phyloP scores from a whole-genome alignment of 129 eudicot genomes.

The Helianthus tuberosus region DNA sequence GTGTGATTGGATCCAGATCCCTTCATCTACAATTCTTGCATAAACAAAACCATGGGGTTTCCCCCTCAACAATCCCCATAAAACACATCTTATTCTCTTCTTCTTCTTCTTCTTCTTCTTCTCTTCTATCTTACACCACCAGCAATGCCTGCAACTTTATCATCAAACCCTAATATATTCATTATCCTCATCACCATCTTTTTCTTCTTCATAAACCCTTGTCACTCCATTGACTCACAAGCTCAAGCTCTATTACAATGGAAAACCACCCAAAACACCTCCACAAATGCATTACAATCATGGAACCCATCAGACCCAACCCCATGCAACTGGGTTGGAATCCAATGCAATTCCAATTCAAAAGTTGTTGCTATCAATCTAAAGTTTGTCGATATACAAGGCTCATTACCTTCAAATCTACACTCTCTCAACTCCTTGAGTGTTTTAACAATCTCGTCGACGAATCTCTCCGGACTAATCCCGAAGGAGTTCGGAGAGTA shows the following conservation, averaged over 20 bases:
- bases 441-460: slow-evolving; percentile 58
- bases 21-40: slow-evolving; percentile 51
- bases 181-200: slow-evolving; percentile 2
- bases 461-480: slow-evolving; percentile 76
- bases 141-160: slow-evolving; percentile 64
- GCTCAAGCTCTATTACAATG: slow-evolving; percentile 83
- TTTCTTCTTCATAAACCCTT: slow-evolving; percentile 33
- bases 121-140: slow-evolving; percentile 22
- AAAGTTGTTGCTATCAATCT: slow-evolving; percentile 47
- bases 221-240: slow-evolving; percentile 72
- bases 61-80: slow-evolving; percentile 89
- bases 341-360: slow-evolving; percentile 62
- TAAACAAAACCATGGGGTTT: slow-evolving; percentile 93
- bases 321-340: slow-evolving; percentile 87
- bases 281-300: slow-evolving; percentile 52
- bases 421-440: slow-evolving; percentile 54
- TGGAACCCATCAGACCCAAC: slow-evolving; percentile 62
- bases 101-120: slow-evolving; percentile 10
- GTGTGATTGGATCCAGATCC: slow-evolving; percentile 79
- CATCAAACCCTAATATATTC: slow-evolving; percentile 32
- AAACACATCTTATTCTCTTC: slow-evolving; percentile 24
- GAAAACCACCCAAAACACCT: slow-evolving; percentile 63
- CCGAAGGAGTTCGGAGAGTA: slow-evolving; percentile 86
- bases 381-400: slow-evolving; percentile 64
- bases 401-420: slow-evolving; percentile 72